Base-by-base conservation (phyloP, 1,284 basidiomycete genomes). In the Sporisorium exsertum region DNA sequence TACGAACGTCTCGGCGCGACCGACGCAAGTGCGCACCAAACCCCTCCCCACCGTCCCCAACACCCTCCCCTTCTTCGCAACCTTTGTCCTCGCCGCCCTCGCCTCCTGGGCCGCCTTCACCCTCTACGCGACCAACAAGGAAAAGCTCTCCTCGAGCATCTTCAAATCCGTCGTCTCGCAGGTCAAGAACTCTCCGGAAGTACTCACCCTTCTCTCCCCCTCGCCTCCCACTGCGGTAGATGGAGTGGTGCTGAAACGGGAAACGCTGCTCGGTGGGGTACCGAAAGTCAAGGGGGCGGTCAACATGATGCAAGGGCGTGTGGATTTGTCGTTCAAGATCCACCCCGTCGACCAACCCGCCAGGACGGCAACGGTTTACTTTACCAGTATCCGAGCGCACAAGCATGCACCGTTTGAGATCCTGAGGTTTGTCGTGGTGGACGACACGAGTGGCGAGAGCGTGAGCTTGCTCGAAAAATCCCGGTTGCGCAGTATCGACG, bases 221-320 rank as follows among this genome's bases (percentile, higher is more conserved):
- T 24, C 62, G 56, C 32, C 55, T 29, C 20, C 57, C 12, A 4
- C 15, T 74, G 6, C 62, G 63, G 29, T 58, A 63, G 29, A 47
- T 53, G 45, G 18, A 18, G 7, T 66, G 3, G 49, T 67, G 12
- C 45, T 75, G 22, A 70, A 75, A 24, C 5, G 20, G 0, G 57
- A 75, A 32, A 22, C 43, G 1, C 66, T 57, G 59, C 35, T 75
- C 0, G 72, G 61, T 0, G 80, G 75, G 1, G 64, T 64, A 42
- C 66, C 72, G 0, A 69, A 70, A 46, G 62, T 83, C 2, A 63
- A 71, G 5, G 81, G 81, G 9, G 52, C 68, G 5, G 77, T 79
- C 6, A 83, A 81, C 43, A 81, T 80, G 59, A 74, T 83, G 66
- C 77, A 81, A 54, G 81, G 81, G 18, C 55, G 78, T 7, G 77